phyloP scores from a whole-genome alignment of 208 protist genomes.

The Acanthamoeba lugdunensis region DNA sequence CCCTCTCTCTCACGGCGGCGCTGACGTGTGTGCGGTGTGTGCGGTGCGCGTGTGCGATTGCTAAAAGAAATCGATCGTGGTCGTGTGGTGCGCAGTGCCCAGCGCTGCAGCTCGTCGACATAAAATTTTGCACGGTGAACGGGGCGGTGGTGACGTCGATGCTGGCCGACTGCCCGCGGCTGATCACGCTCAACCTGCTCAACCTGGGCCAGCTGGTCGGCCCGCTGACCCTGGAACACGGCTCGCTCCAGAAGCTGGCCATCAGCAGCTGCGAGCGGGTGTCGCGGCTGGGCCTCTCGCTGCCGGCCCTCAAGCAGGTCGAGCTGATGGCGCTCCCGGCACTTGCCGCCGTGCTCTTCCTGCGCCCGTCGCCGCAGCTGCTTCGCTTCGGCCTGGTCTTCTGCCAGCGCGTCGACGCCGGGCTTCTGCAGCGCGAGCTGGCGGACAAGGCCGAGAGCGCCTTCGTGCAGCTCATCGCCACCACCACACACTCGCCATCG shows the following conservation, averaged over 20 bases:
- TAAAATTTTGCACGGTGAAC: conserved; percentile 7
- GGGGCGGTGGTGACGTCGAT: background rate
- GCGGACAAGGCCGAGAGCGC: background rate
- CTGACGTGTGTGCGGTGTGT: no score
- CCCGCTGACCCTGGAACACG: background rate
- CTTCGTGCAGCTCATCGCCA: background rate
- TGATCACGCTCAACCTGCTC: conserved; percentile 56
- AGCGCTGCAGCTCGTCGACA: conserved; percentile 29
- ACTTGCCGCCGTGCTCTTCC: background rate
- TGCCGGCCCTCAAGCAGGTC: conserved; percentile 19
- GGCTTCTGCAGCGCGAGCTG: background rate
- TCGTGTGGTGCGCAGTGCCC: background rate
- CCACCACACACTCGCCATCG: background rate
- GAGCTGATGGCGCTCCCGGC: conserved; percentile 20
- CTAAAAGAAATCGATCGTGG: no score
- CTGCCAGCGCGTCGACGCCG: conserved; percentile 10
- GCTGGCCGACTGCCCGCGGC: conserved; percentile 4
- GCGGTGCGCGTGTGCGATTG: no score
- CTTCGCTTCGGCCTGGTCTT: conserved; percentile 31
- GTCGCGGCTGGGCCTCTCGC: background rate
- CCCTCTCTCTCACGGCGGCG: no score
- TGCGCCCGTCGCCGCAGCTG: background rate
- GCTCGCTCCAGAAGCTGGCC: conserved; percentile 18
- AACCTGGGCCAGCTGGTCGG: conserved; percentile 3
- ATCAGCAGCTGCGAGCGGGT: conserved; percentile 43